These are phyloP conservation scores for Dioszegia aurantiaca DNA, from an alignment of 768 basidiomycete genomes.

Conservation along the genomic window DNA sequence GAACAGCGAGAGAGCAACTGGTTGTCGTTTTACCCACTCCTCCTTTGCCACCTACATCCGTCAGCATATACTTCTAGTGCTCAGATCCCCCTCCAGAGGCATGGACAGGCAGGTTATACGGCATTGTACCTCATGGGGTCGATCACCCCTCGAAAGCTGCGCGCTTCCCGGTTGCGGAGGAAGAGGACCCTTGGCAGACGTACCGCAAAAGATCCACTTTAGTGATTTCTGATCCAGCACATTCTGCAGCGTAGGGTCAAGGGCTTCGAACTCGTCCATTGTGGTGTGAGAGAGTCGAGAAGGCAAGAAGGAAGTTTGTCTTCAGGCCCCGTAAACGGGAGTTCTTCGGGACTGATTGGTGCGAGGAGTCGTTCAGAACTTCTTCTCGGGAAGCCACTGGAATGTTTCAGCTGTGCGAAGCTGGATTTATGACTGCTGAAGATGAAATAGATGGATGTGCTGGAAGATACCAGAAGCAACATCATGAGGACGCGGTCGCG, in stretches of 20 bases:
- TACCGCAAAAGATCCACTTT: constrained; percentile 99
- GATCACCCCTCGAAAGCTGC: too few relatives aligned
- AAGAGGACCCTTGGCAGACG: too few relatives aligned
- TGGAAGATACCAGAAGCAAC: background rate
- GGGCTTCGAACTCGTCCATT: constrained; percentile 58
- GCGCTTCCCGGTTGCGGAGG: too few relatives aligned
- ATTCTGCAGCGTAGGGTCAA: constrained; percentile 87
- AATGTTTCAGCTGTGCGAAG: too few relatives aligned
- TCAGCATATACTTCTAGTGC: background rate
- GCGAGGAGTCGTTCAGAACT: too few relatives aligned
- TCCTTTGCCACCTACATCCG: constrained; percentile 81
- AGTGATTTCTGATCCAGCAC: constrained; percentile 83
- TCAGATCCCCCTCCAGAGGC: too few relatives aligned
- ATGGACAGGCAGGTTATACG: too few relatives aligned
- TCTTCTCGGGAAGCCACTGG: background rate
- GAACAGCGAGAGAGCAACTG: constrained; percentile 95
- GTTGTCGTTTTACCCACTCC: constrained; percentile 99
- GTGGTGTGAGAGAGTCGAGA: background rate
- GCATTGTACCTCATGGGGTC: too few relatives aligned
- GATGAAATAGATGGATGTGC: background rate
- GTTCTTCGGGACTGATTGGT: too few relatives aligned
- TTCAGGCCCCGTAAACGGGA: too few relatives aligned
- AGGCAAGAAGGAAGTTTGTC: too few relatives aligned
- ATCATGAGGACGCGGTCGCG: background rate
- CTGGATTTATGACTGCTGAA: too few relatives aligned